Evolutionary conservation across 73 alveolate genomes (phyloP).

Genomic region (Paramecium pentaurelia): DNA sequence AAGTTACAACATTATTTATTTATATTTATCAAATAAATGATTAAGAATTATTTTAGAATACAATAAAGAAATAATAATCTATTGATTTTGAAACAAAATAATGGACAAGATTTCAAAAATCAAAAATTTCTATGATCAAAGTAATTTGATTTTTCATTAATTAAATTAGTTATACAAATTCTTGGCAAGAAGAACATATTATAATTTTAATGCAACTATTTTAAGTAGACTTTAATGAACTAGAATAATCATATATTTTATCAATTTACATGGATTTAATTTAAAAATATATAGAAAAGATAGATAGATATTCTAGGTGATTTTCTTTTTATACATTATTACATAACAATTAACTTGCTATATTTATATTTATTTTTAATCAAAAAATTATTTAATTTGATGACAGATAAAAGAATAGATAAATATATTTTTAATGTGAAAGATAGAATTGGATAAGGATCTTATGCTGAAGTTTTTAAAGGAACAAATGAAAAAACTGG

Average conservation of each 20-base stretch:
- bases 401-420: slow-evolving; percentile 56
- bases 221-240: slow-evolving; percentile 83
- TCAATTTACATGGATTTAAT: not conserved
- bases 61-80: too few relatives aligned
- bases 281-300: not conserved
- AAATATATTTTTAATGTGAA: slow-evolving; percentile 44
- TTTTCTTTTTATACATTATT: not conserved
- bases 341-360: not conserved
- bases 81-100: too few relatives aligned
- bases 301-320: not conserved
- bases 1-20: too few relatives aligned
- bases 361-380: not conserved
- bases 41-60: too few relatives aligned
- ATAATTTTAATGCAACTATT: slow-evolving; percentile 88
- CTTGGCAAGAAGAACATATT: slow-evolving; percentile 93
- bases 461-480: slow-evolving; percentile 56
- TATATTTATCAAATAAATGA: too few relatives aligned
- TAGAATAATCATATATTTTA: slow-evolving; percentile 54
- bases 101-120: too few relatives aligned
- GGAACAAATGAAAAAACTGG: slow-evolving; percentile 59
- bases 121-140: not conserved
- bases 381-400: not conserved
- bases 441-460: slow-evolving; percentile 55
- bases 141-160: not conserved
- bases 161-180: slow-evolving; percentile 49